Percentiles rank a stretch among this genome's conserved stretches.
Evolutionary conservation across 225 moss, liverwort and hornwort species (phyloP).

Genomic region (Marchantia polymorpha): DNA sequence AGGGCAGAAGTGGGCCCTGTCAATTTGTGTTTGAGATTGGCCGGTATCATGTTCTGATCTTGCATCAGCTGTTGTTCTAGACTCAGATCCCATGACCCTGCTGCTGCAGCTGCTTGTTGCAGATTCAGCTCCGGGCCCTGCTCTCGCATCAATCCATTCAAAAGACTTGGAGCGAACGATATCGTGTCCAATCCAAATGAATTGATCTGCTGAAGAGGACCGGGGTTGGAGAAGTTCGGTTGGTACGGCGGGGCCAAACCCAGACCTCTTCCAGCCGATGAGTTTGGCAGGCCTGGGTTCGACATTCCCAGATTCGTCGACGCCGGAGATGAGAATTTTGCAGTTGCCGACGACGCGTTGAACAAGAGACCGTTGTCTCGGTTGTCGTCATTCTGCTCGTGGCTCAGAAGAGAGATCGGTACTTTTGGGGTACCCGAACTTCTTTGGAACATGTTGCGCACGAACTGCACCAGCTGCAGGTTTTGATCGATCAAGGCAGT

Average conservation of each 20-base stretch:
- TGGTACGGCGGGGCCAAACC: constrained; percentile 10
- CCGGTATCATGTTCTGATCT: constrained; percentile 20
- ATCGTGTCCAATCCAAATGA: constrained; percentile 20
- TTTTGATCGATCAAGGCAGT: constrained; percentile 17
- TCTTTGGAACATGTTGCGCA: constrained; percentile 18
- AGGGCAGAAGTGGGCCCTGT: constrained; percentile 13
- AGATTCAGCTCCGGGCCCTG: constrained; percentile 23
- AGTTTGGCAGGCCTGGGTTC: not conserved
- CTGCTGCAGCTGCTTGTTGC: constrained; percentile 13
- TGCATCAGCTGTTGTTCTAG: constrained; percentile 29
- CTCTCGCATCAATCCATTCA: constrained; percentile 24
- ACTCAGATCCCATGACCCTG: constrained; percentile 28
- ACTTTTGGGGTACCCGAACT: not conserved
- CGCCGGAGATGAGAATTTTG: not conserved
- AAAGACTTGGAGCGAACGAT: constrained; percentile 21
- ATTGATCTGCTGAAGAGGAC: constrained; percentile 11
- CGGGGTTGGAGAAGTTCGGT: not conserved
- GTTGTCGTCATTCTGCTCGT: constrained; percentile 8
- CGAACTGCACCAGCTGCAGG: constrained; percentile 23
- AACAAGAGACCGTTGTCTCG: constrained; percentile 1
- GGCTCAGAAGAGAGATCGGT: constrained; percentile 13
- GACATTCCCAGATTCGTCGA: constrained; percentile 10
- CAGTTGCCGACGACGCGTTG: not conserved
- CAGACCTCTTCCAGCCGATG: constrained; percentile 15
- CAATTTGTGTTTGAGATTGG: constrained; percentile 44